Evolutionary conservation across 2,329 filamentous ascomycete species (phyloP).

Genomic region (Phoma sp.): DNA sequence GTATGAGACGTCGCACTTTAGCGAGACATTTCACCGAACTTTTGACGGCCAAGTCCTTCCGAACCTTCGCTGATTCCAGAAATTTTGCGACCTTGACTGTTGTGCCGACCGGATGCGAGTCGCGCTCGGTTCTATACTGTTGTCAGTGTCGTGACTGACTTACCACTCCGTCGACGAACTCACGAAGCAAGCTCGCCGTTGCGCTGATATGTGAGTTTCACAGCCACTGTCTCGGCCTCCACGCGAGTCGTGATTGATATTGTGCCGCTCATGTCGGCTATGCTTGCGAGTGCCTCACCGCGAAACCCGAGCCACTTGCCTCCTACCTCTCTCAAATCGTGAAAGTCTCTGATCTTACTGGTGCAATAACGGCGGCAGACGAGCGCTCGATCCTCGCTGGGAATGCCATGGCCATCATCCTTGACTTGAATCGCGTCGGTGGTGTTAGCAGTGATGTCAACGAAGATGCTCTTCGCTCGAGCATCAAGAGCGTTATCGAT

Average conservation of each 20-base stretch:
- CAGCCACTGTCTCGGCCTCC: conserved; percentile 66
- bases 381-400: conserved; percentile 64
- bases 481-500: conserved; percentile 81
- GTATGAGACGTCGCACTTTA: conserved; percentile 67
- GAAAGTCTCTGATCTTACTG: conserved; percentile 73
- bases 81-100: conserved; percentile 68
- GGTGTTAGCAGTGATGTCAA: conserved; percentile 70
- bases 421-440: conserved; percentile 72
- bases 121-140: conserved; percentile 32
- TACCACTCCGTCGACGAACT: conserved; percentile 2
- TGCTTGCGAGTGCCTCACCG: conserved; percentile 74
- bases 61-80: conserved; percentile 68
- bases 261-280: conserved; percentile 64
- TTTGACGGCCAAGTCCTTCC: conserved; percentile 65
- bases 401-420: conserved; percentile 74
- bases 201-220: conserved; percentile 58
- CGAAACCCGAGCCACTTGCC: conserved; percentile 75
- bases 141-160: conserved; percentile 8
- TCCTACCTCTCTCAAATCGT: conserved; percentile 66
- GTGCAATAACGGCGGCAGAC: conserved; percentile 74
- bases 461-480: conserved; percentile 69
- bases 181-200: conserved; percentile 58
- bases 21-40: conserved; percentile 64
- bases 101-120: conserved; percentile 71
- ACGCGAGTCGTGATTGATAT: conserved; percentile 70